Percentiles rank a stretch among this genome's conserved stretches.
Conservation (phyloP, 768 basidiomycete genomes). For the Collybia sordida region DNA sequence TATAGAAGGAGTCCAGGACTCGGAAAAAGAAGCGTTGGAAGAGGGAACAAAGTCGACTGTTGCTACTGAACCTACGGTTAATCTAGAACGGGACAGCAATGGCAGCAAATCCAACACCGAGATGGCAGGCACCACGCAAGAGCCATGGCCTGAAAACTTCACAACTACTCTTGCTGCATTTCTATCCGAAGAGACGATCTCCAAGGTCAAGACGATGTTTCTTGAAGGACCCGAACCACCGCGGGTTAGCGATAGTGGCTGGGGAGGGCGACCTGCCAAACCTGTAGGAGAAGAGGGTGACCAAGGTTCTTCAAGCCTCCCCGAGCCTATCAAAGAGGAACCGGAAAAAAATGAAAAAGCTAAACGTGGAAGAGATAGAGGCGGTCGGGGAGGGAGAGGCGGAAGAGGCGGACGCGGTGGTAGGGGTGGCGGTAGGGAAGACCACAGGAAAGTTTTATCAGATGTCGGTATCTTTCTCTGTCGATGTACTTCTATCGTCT, state of each 20-base stretch:
- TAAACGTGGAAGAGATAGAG: slow-evolving; percentile 41
- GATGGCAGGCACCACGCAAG: slow-evolving; percentile 24
- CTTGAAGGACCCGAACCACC: slow-evolving; percentile 83
- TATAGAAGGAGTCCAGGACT: slow-evolving; percentile 17
- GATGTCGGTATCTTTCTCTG: slow-evolving; percentile 55
- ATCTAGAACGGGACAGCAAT: slow-evolving; percentile 8
- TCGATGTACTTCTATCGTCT: slow-evolving; percentile 7
- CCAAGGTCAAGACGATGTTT: slow-evolving; percentile 68
- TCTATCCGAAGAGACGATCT: slow-evolving; percentile 60
- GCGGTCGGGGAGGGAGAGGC: slow-evolving; percentile 43
- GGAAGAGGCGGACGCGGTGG: slow-evolving; percentile 48
- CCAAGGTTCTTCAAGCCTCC: slow-evolving; percentile 7
- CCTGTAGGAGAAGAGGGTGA: slow-evolving; percentile 21
- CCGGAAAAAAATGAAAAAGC: slow-evolving; percentile 23
- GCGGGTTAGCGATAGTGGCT: slow-evolving; percentile 70
- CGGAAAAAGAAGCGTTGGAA: slow-evolving; percentile 2
- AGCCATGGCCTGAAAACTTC: slow-evolving; percentile 69
- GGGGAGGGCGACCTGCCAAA: slow-evolving; percentile 53
- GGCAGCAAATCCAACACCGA: background rate
- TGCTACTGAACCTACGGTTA: slow-evolving; percentile 4
- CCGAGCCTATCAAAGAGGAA: slow-evolving; percentile 21
- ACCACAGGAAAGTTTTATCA: slow-evolving; percentile 75
- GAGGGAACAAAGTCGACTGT: background rate
- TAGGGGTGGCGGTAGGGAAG: slow-evolving; percentile 49
- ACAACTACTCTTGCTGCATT: slow-evolving; percentile 55